Percentiles rank a stretch among this genome's conserved stretches.
These are phyloP conservation scores for Nitzschia sp. DNA, from an alignment of 108 stramenopile genomes.

Conservation along the genomic window DNA sequence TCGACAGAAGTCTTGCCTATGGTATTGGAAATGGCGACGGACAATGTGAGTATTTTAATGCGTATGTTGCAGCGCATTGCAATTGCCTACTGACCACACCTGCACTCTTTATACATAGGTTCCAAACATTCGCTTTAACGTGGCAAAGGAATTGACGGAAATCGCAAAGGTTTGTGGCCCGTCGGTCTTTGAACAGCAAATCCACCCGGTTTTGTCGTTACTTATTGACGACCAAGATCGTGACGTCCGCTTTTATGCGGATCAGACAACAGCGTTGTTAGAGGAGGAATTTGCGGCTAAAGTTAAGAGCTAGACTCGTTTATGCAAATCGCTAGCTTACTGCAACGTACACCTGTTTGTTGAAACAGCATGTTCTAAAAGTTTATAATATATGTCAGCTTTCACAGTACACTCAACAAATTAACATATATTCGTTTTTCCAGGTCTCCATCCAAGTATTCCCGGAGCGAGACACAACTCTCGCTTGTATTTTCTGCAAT, in stretches of 20 bases:
- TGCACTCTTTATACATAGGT: background rate
- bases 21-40: slow-evolving; percentile 90
- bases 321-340: background rate
- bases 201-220: slow-evolving; percentile 72
- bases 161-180: slow-evolving; percentile 65
- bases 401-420: no score
- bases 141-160: slow-evolving; percentile 85
- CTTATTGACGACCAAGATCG: slow-evolving; percentile 87
- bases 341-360: no score
- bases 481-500: no score
- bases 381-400: background rate
- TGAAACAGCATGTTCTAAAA: background rate
- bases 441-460: no score
- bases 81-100: no score
- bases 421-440: background rate
- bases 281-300: slow-evolving; percentile 29
- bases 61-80: background rate
- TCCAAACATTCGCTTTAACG: slow-evolving; percentile 97
- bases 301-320: slow-evolving; percentile 2
- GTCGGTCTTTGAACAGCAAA: slow-evolving; percentile 66
- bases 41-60: slow-evolving; percentile 61
- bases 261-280: slow-evolving; percentile 33
- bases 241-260: slow-evolving; percentile 93
- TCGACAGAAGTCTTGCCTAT: slow-evolving; percentile 80
- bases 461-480: no score